A percentile compares a stretch with the other conserved stretches of the same genome.
Evolutionary conservation across 768 basidiomycete genomes (phyloP).

Genomic region (Harrya chromipes): DNA sequence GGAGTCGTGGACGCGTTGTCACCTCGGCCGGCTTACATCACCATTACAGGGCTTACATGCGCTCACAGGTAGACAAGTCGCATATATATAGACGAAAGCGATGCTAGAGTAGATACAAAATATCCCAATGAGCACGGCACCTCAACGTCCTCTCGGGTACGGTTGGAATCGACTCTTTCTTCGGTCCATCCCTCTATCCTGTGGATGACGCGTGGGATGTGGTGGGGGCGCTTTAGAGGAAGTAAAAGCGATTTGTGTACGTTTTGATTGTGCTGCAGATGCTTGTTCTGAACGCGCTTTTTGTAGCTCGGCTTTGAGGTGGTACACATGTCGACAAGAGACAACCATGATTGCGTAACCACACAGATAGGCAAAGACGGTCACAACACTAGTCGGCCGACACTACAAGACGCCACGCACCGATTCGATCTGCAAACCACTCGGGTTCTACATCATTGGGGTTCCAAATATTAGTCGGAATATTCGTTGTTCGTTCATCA

Average conservation of each 20-base stretch:
- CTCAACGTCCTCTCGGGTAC: constrained; percentile 25
- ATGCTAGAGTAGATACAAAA: constrained; percentile 14
- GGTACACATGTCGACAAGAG: background rate
- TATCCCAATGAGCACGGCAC: background rate
- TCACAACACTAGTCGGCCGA: constrained; percentile 27
- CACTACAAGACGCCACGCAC: constrained; percentile 43
- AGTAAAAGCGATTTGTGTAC: constrained; percentile 63
- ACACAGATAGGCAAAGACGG: constrained; percentile 10
- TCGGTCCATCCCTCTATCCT: constrained; percentile 18
- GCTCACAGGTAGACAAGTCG: background rate
- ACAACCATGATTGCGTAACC: background rate
- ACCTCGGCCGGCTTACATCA: constrained; percentile 18
- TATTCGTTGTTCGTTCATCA: constrained; percentile 84
- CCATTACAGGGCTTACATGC: background rate
- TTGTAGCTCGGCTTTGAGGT: constrained; percentile 54
- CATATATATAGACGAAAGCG: constrained; percentile 4
- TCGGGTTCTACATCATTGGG: constrained; percentile 58
- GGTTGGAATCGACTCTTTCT: constrained; percentile 29
- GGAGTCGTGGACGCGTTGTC: no score
- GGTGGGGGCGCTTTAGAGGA: constrained; percentile 22
- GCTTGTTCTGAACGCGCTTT: constrained; percentile 64
- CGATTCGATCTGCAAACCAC: constrained; percentile 78
- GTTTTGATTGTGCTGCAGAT: constrained; percentile 50
- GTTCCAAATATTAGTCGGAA: constrained; percentile 72
- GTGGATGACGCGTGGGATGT: constrained; percentile 9